phyloP scores from a whole-genome alignment of 2,329 filamentous ascomycete species.

The Pseudogymnoascus sp. region DNA sequence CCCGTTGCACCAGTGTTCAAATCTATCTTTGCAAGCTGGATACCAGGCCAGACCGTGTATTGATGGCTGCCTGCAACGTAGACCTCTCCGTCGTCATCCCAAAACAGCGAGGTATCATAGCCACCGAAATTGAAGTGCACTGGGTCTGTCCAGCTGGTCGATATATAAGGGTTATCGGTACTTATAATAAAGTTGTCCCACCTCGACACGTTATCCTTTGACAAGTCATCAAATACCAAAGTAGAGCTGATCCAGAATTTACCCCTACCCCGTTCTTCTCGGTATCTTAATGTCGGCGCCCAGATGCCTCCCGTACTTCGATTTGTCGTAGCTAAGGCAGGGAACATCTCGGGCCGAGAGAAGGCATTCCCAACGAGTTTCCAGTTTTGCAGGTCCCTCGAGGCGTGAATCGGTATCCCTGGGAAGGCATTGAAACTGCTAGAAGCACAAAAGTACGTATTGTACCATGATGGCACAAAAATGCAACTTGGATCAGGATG shows the following conservation, averaged over 20 bases:
- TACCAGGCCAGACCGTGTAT: constrained; percentile 34
- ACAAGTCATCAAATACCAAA: constrained; percentile 31
- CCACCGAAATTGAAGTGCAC: constrained; percentile 42
- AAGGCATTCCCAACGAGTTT: constrained; percentile 28
- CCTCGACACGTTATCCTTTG: constrained; percentile 28
- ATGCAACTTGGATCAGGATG: constrained; percentile 37
- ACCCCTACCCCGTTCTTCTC: constrained; percentile 23
- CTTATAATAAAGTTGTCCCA: constrained; percentile 42
- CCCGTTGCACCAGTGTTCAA: constrained; percentile 35
- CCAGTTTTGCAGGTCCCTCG: constrained; percentile 32
- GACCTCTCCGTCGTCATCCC: constrained; percentile 47
- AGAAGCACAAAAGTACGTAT: constrained; percentile 35
- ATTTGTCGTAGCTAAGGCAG: constrained; percentile 29
- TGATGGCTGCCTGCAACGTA: constrained; percentile 41
- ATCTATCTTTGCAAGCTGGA: constrained; percentile 34
- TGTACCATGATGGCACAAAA: constrained; percentile 28
- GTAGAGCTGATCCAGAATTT: constrained; percentile 29
- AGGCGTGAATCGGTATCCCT: constrained; percentile 35
- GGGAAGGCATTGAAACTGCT: constrained; percentile 36
- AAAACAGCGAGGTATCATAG: constrained; percentile 49
- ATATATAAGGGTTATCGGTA: constrained; percentile 36
- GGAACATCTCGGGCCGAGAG: constrained; percentile 33
- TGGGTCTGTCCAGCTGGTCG: constrained; percentile 40
- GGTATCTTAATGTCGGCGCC: constrained; percentile 34
- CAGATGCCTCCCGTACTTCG: constrained; percentile 33